These are phyloP conservation scores for Setaria viridis DNA, from an alignment of 202 grass and related monocot genomes.

Conservation along the genomic window DNA sequence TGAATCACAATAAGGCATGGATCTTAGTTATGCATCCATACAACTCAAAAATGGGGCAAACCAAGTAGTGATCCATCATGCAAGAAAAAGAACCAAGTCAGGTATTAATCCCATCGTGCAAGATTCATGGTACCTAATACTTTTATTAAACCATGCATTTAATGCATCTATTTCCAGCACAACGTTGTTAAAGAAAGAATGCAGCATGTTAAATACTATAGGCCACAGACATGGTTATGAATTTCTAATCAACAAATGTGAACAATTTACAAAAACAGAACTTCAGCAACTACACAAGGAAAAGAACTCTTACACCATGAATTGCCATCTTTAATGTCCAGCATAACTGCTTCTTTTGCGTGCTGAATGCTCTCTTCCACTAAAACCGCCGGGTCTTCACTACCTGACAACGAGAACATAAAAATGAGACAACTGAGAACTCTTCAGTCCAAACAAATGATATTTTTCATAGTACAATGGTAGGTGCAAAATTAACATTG, in stretches of 20 bases:
- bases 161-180: not conserved
- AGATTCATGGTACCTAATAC: slow-evolving; percentile 5
- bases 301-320: slow-evolving; percentile 91
- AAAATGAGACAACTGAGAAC: slow-evolving; percentile 21
- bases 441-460: not conserved
- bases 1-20: not conserved
- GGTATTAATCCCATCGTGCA: not conserved
- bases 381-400: slow-evolving; percentile 64
- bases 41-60: not conserved
- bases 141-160: slow-evolving; percentile 19
- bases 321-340: slow-evolving; percentile 96
- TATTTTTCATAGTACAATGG: not conserved
- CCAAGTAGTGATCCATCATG: slow-evolving; percentile 11
- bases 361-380: slow-evolving; percentile 96
- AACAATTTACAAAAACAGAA: slow-evolving; percentile 20
- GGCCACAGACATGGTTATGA: not conserved
- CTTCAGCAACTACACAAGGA: slow-evolving; percentile 29
- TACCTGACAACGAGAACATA: slow-evolving; percentile 48
- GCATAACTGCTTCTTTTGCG: slow-evolving; percentile 90
- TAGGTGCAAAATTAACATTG: slow-evolving; percentile 5
- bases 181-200: slow-evolving; percentile 5
- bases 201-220: slow-evolving; percentile 4
- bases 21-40: slow-evolving; percentile 26
- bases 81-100: slow-evolving; percentile 18
- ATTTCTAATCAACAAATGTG: not conserved